These are phyloP conservation scores for Pseudogymnoascus sp. DNA, from an alignment of 2,329 filamentous ascomycete genomes.

Conservation along the genomic window DNA sequence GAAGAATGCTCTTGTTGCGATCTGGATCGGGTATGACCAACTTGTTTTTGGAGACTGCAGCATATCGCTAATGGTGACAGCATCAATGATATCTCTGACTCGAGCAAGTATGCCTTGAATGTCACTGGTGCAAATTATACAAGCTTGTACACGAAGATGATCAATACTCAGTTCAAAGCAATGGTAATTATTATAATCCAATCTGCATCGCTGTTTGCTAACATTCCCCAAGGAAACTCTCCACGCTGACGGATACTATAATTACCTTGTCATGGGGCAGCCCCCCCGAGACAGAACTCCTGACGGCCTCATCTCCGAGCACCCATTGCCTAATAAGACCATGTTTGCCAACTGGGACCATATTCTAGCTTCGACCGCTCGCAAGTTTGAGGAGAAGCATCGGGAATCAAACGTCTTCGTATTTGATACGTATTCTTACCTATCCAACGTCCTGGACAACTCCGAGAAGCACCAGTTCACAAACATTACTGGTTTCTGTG, in stretches of 20 bases:
- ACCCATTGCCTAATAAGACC: slow-evolving; percentile 37
- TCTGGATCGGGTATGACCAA: slow-evolving; percentile 40
- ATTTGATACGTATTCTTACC: slow-evolving; percentile 38
- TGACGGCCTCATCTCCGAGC: slow-evolving; percentile 26
- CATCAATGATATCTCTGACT: slow-evolving; percentile 50
- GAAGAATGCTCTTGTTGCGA: slow-evolving; percentile 36
- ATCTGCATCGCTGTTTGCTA: background rate
- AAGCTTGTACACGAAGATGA: slow-evolving; percentile 38
- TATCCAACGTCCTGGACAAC: slow-evolving; percentile 37
- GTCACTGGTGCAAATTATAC: slow-evolving; percentile 36
- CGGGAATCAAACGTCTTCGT: slow-evolving; percentile 32
- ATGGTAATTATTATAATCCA: slow-evolving; percentile 19
- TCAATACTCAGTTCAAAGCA: slow-evolving; percentile 35
- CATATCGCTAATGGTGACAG: slow-evolving; percentile 16
- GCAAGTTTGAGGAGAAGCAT: slow-evolving; percentile 21
- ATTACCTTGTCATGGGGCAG: slow-evolving; percentile 44
- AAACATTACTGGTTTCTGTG: slow-evolving; percentile 40
- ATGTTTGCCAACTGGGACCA: slow-evolving; percentile 40
- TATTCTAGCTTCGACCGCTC: slow-evolving; percentile 26
- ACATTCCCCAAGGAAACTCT: slow-evolving; percentile 26
- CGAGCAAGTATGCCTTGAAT: slow-evolving; percentile 34
- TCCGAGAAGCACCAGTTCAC: slow-evolving; percentile 36
- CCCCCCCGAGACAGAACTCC: slow-evolving; percentile 41
- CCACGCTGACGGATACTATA: slow-evolving; percentile 36
- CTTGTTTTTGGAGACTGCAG: background rate